Base-by-base conservation (phyloP, 345 rosid genomes). In the Eutrema yunnanense region DNA sequence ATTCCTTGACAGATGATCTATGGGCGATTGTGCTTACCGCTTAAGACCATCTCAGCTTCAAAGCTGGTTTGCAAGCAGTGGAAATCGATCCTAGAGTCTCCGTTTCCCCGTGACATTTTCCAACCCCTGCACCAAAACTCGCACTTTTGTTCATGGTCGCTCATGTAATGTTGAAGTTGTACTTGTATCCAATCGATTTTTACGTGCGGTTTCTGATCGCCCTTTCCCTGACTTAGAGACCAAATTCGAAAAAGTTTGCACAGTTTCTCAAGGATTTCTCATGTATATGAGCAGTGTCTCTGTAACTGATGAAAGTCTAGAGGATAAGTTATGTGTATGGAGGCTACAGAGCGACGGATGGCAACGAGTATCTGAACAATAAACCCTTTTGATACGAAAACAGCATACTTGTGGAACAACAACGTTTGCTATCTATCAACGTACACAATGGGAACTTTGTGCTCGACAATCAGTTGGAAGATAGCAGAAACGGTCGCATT, bases 251-350 rank as follows among this genome's bases (percentile, higher is more conserved):
- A 16, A 16, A 16, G 14, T 2, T 36, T 49, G 34, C 12, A 36
- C 57, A 36, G 12, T 36, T 34, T 36, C 13, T 10, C 70, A 65
- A 65, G 58, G 47, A 8, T 36, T 2, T 65, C 36, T 65, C 34
- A 65, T 65, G 70, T 65, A 65, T 65, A 65, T 49, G 70, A 65
- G 22, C 36, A 12, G 7, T 4, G 6, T 22, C 46, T 14, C 69
- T 22, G 22, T 22, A 22, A 22, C 22, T 1, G 22, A 22, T 22
- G 22, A 22, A 6, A 64, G 11, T 49, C 2, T 10, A 49, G 33
- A 48, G 22, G 46, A 65, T 34, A 65, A 64, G 69, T 6, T 65
- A 49, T 49, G 58, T 65, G 12, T 65, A 11, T 65, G 69, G 58
- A 65, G 36, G 69, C 36, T 65, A 65, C 3, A 19, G 8, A 22